Conservation (phyloP, 257 asterid genomes). For the Orobanche coerulescens region DNA sequence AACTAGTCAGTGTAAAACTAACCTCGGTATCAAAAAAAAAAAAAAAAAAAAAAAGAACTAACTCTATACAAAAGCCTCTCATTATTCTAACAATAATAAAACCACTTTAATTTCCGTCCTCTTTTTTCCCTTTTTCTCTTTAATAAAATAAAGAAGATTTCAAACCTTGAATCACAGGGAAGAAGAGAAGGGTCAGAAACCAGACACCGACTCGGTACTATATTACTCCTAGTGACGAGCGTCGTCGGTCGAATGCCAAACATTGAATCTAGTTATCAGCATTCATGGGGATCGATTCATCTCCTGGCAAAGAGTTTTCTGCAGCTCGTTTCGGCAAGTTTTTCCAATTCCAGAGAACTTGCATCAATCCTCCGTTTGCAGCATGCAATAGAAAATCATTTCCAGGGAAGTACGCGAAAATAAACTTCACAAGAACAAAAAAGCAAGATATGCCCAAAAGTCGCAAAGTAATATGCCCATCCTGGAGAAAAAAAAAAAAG, state of each 20-base stretch:
- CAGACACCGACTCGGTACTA: neutral
- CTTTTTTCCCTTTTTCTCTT: too few species aligned
- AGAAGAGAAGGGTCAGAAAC: neutral
- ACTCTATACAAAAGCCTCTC: too few species aligned
- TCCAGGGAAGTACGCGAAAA: conserved; percentile 19
- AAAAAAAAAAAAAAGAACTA: too few species aligned
- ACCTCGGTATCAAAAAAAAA: too few species aligned
- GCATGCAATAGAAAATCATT: conserved; percentile 37
- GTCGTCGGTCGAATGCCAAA: neutral
- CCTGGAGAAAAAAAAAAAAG: conserved; percentile 35
- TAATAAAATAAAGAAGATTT: neutral
- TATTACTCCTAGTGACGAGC: too few species aligned
- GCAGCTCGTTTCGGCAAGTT: conserved; percentile 21
- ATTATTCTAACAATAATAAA: too few species aligned
- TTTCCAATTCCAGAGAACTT: conserved; percentile 43
- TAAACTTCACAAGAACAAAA: conserved; percentile 38
- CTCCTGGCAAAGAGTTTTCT: conserved; percentile 23
- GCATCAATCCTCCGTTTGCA: conserved; percentile 67
- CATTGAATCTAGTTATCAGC: conserved; percentile 19
- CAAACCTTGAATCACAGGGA: neutral
- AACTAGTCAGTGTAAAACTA: too few species aligned
- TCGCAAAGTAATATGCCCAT: conserved; percentile 24
- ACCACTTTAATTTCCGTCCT: too few species aligned
- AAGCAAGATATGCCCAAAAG: conserved; percentile 39
- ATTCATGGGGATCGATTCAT: conserved; percentile 16